Percentiles rank a stretch among this genome's conserved stretches.
Evolutionary conservation across 306 rosid species (phyloP).

Genomic region (Trifolium pratense): DNA sequence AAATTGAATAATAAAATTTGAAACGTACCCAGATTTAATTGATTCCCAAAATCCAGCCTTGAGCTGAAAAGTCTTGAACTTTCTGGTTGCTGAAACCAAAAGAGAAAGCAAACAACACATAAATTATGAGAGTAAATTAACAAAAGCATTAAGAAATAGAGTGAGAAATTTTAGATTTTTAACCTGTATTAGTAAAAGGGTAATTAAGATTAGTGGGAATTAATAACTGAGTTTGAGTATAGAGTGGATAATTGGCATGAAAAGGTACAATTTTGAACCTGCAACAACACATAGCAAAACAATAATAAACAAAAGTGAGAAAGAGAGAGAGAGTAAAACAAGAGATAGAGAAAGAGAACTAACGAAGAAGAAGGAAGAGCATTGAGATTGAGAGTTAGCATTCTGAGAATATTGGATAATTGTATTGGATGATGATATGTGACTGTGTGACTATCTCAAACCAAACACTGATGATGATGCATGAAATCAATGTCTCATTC

Average conservation of each 20-base stretch:
- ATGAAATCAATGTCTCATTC: neutral
- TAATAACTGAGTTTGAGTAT: slow-evolving; percentile 38
- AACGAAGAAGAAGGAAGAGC: slow-evolving; percentile 40
- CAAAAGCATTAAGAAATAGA: slow-evolving; percentile 3
- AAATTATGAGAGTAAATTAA: neutral
- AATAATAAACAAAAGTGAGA: no score
- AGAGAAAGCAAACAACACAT: slow-evolving; percentile 11
- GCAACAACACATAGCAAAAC: no score
- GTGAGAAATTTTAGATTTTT: neutral
- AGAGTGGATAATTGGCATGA: slow-evolving; percentile 45
- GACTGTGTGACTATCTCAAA: neutral
- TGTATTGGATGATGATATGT: neutral
- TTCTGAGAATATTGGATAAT: neutral
- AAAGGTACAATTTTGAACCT: slow-evolving; percentile 43
- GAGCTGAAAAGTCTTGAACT: slow-evolving; percentile 58
- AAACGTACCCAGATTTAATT: slow-evolving; percentile 85
- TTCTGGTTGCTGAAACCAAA: slow-evolving; percentile 58
- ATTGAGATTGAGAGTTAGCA: slow-evolving; percentile 30
- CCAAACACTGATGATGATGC: neutral
- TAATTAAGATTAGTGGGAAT: slow-evolving; percentile 53
- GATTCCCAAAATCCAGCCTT: slow-evolving; percentile 92
- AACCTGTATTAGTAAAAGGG: slow-evolving; percentile 34
- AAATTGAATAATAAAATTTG: slow-evolving; percentile 1
- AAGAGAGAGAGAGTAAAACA: no score
- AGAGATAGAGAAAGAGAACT: no score